Conservation (phyloP, 345 rosid species). For the Hirschfeldia incana region DNA sequence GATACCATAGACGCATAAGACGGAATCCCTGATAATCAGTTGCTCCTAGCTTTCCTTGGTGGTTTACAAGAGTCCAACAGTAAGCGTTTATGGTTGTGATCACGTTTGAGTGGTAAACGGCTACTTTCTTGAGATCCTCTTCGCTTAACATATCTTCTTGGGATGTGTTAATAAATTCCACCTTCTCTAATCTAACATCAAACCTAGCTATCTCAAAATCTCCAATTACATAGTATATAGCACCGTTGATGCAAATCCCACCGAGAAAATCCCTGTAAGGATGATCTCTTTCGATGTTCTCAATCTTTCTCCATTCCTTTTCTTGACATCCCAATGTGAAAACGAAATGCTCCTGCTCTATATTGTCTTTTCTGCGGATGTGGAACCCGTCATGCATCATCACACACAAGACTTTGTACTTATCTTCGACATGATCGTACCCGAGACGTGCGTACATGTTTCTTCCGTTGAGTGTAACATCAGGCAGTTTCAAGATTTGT, state of each 20-base stretch:
- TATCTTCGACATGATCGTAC: not conserved
- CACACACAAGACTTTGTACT: conserved; percentile 15
- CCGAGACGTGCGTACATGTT: conserved; percentile 8
- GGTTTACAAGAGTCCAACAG: not conserved
- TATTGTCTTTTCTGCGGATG: not conserved
- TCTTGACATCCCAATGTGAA: not conserved
- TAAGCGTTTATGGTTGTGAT: not conserved
- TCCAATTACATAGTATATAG: not conserved
- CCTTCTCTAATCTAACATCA: not conserved
- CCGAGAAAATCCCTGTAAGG: not conserved
- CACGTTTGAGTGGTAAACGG: too few species aligned
- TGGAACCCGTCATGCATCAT: not conserved
- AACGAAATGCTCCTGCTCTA: not conserved
- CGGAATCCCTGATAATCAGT: not conserved
- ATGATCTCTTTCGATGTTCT: not conserved
- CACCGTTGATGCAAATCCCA: not conserved
- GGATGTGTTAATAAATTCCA: not conserved
- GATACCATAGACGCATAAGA: not conserved
- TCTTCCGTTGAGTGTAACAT: not conserved
- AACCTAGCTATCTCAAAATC: not conserved
- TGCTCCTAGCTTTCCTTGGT: not conserved
- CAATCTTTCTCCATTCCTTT: not conserved
- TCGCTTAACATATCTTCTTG: not conserved
- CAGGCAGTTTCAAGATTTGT: not conserved
- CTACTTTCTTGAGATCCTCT: not conserved